phyloP scores from a whole-genome alignment of 768 basidiomycete species.

The Lentinula raphanica region DNA sequence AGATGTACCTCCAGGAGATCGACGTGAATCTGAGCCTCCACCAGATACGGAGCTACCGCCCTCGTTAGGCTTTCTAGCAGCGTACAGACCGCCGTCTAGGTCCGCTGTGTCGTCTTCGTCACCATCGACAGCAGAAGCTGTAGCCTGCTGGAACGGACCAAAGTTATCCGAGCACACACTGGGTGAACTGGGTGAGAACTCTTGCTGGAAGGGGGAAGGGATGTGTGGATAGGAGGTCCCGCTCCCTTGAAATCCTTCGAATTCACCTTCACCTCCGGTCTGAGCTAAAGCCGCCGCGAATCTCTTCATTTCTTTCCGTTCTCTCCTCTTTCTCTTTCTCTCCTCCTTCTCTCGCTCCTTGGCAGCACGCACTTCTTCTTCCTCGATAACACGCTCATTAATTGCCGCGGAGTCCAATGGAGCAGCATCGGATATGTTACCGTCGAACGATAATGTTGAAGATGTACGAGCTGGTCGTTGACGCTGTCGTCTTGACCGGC shows the following conservation, averaged over 20 bases:
- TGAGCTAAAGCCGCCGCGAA: slow-evolving; percentile 34
- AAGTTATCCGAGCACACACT: slow-evolving; percentile 6
- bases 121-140: slow-evolving; percentile 19
- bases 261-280: slow-evolving; percentile 33
- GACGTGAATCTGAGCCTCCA: slow-evolving; percentile 56
- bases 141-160: slow-evolving; percentile 1
- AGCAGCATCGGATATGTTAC: slow-evolving; percentile 52
- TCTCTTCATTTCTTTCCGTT: slow-evolving; percentile 40
- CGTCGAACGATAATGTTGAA: slow-evolving; percentile 47
- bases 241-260: slow-evolving; percentile 68
- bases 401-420: slow-evolving; percentile 57
- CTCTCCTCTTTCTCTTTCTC: slow-evolving; percentile 37
- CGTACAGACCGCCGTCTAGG: slow-evolving; percentile 53
- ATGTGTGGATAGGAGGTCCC: slow-evolving; percentile 21
- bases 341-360: slow-evolving; percentile 43
- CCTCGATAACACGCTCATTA: slow-evolving; percentile 28
- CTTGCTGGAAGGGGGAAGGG: slow-evolving; percentile 16
- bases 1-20: slow-evolving; percentile 35
- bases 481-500: slow-evolving; percentile 16
- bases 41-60: slow-evolving; percentile 22
- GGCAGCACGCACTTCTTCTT: slow-evolving; percentile 30
- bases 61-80: slow-evolving; percentile 23
- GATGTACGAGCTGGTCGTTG: slow-evolving; percentile 11
- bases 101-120: slow-evolving; percentile 51
- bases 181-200: slow-evolving; percentile 9